Conservation (phyloP, 352 stramenopile genomes). For the Pythium folliculosum region DNA sequence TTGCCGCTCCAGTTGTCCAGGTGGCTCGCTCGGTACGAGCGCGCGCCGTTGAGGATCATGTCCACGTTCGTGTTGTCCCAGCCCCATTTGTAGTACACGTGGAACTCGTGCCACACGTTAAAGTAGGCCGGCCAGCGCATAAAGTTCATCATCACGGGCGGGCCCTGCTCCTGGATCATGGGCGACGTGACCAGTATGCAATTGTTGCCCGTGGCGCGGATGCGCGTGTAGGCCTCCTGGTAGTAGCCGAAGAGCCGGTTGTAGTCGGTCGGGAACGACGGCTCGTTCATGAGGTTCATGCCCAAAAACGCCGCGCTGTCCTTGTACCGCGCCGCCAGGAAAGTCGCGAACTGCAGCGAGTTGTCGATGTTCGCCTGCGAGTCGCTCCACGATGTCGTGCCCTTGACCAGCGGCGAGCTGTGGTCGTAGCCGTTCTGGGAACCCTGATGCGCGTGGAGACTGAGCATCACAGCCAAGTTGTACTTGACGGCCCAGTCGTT, state of each 20-base stretch:
- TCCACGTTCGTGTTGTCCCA: constrained; percentile 22
- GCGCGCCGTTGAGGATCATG: constrained; percentile 11
- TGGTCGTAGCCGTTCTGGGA: constrained; percentile 66
- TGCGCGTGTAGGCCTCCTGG: constrained; percentile 38
- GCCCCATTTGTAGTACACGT: constrained; percentile 35
- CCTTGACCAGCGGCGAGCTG: constrained; percentile 31
- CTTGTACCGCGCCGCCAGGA: constrained; percentile 47
- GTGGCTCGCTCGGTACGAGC: not conserved
- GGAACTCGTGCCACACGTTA: constrained; percentile 36
- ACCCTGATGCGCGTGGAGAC: constrained; percentile 50
- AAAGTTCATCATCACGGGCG: constrained; percentile 15
- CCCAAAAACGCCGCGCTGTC: constrained; percentile 48
- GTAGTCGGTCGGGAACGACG: constrained; percentile 23
- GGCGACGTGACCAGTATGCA: constrained; percentile 25
- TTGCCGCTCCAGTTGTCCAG: constrained; percentile 11
- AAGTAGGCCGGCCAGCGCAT: constrained; percentile 20
- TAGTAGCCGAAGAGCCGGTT: constrained; percentile 37
- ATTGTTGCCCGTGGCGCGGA: constrained; percentile 41
- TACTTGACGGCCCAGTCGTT: constrained; percentile 50
- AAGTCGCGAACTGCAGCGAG: constrained; percentile 40
- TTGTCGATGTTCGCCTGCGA: constrained; percentile 36
- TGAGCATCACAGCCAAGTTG: constrained; percentile 59
- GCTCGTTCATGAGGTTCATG: constrained; percentile 60
- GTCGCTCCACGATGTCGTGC: constrained; percentile 28
- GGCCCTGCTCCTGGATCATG: constrained; percentile 20